Base-by-base conservation (phyloP, 208 protist genomes). In the Trypanosoma caninum region DNA sequence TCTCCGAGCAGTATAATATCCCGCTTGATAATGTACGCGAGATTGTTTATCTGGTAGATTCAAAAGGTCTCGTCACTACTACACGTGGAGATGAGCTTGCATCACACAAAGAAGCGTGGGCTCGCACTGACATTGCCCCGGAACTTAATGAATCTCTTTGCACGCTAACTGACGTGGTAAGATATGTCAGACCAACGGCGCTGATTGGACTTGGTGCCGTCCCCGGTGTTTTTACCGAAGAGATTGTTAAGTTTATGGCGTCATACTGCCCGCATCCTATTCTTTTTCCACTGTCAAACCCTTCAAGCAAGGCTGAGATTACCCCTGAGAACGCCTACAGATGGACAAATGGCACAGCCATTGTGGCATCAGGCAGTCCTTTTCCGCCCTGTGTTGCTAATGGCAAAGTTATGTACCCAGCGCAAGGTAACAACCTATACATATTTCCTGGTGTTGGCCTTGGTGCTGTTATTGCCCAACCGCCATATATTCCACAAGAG, bases 351-450 rank as follows among this genome's bases (percentile, higher is more conserved):
- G 97, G 97, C 57, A 74, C 67, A 33, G 86, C 79, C 16, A 87
- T 99, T 67, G 96, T 99, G 69, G 98, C 97, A 30, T 90, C 84
- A 27, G 98, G 98, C 53, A 97, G 87, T 53, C 98, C 98, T 40
- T 99, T 99, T 78, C 78, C 82, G 5, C 73, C 84, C 27, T 89
- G 94, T n/a, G 74, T 72, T 9, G 67, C 93, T 34, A 77, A 97
- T 41, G 95, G 91, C 55, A 84, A 85, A 46, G 85, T 74, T 7
- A 59, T 92, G 37, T 53, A 66, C 27, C 91, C 95, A 22, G 89
- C 90, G 41, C 98, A 99, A 80, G 96, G 94, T 40, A 99, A 99
- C 82, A 99, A 99, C 81, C 88, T 98, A 44, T 95, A 96, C 71
- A 85, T 98, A 48, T 98, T 98, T 82, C 96, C 96, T 22, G 97